Evolutionary conservation across 2,329 filamentous ascomycete genomes (phyloP), one percentile per base, ranked within the genome.

Genomic region (Aaosphaeria pasadenensis): DNA sequence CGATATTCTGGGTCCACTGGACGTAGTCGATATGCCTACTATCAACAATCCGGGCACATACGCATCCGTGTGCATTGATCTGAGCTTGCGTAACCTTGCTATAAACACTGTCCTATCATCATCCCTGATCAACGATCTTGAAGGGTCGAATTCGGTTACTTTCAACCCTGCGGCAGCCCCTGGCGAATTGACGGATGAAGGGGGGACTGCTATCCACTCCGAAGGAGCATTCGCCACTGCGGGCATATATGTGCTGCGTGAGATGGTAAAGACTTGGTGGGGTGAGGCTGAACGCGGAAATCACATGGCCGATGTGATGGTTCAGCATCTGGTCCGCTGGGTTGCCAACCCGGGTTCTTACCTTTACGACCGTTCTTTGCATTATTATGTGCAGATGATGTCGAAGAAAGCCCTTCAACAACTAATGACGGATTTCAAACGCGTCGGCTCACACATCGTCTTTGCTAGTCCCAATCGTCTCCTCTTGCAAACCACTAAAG

Each of bases 251-350:
- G 94, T 99, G 0, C 78, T 99, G 4, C 87, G 94, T 11, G 95
- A 97, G 60, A 96, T 99, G 91, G 94, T 99, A 58, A 96, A 96
- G 69, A 83, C 89, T 3, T 99, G 95, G 95, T 99, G 94, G 94
- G 82, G 87, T 1, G 92, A 99, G 70, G 95, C 94, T 5, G 94
- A 89, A 66, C 85, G 84, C 52, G 90, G 91, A 35, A 95, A 89
- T 60, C 87, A 84, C 38, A 96, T 99, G 90, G 95, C 95, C 1
- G 94, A 99, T 71, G 85, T 97, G 46, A 90, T 99, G 78, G 94
- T 99, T 1, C 91, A 96, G 64, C 92, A 99, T 71, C 80, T 99
- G 4, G 90, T 99, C 17, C 88, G 95, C 54, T 99, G 95, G 95
- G 91, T 97, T 2, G 91, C 96, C 68, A 94, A 86, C 53, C 89